phyloP scores from a whole-genome alignment of 805 yeast species.

The Suhomyces faveliae region DNA sequence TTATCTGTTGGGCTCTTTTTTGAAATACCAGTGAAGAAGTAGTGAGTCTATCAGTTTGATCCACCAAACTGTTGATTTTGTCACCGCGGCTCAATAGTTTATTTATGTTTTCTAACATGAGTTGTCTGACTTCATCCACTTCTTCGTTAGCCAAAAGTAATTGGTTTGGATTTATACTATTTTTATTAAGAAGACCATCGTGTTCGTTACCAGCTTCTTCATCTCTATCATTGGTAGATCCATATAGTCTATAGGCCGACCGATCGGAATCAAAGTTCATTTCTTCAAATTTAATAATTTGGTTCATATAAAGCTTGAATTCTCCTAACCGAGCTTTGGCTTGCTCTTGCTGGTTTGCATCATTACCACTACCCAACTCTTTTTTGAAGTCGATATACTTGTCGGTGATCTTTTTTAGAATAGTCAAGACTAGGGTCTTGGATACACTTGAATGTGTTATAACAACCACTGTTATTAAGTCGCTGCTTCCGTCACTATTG shows the following conservation, averaged over 20 bases:
- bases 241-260: slow-evolving; percentile 30
- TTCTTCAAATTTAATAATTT: slow-evolving; percentile 56
- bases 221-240: slow-evolving; percentile 17
- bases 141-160: slow-evolving; percentile 48
- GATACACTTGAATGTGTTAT: slow-evolving; percentile 46
- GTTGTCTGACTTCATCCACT: slow-evolving; percentile 59
- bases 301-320: slow-evolving; percentile 56
- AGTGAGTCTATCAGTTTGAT: slow-evolving; percentile 74
- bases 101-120: slow-evolving; percentile 74
- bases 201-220: slow-evolving; percentile 13
- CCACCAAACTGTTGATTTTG: slow-evolving; percentile 65
- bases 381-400: slow-evolving; percentile 45
- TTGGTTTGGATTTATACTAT: slow-evolving; percentile 36
- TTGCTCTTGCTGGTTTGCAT: slow-evolving; percentile 5
- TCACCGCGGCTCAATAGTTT: slow-evolving; percentile 76
- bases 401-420: slow-evolving; percentile 50
- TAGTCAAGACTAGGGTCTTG: slow-evolving; percentile 45
- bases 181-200: slow-evolving; percentile 15
- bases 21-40: slow-evolving; percentile 67
- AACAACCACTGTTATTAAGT: slow-evolving; percentile 51
- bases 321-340: slow-evolving; percentile 36
- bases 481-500: slow-evolving; percentile 45
- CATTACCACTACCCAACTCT: slow-evolving; percentile 19
- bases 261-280: slow-evolving; percentile 38
- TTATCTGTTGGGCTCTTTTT: slow-evolving; percentile 61